phyloP scores from a whole-genome alignment of 2,329 filamentous ascomycete species.

The Alternaria triticimaculans region DNA sequence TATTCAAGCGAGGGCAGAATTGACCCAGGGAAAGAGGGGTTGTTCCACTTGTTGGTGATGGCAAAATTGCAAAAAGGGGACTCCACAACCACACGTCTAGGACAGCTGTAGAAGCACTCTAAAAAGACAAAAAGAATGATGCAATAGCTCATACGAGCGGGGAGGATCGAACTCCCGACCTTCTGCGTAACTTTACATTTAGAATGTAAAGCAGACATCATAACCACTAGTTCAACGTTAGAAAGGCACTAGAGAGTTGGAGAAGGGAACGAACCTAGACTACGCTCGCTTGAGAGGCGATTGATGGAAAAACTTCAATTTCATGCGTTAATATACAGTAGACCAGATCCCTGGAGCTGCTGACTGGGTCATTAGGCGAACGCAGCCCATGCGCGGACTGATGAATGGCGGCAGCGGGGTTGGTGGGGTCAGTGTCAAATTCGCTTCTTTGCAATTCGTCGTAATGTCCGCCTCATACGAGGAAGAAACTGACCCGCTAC shows the following conservation, averaged over 20 bases:
- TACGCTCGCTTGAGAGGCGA: slow-evolving; percentile 14
- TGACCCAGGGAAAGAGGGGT: neutral
- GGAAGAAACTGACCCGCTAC: neutral
- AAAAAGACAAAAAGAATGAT: slow-evolving; percentile 28
- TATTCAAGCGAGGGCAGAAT: neutral
- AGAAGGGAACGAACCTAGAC: slow-evolving; percentile 13
- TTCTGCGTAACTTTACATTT: slow-evolving; percentile 41
- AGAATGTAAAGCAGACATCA: slow-evolving; percentile 49
- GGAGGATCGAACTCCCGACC: slow-evolving; percentile 49
- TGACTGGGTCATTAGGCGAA: neutral
- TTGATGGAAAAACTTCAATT: neutral
- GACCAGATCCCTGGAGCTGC: rapidly evolving
- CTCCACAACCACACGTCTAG: neutral
- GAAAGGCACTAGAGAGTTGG: too few relatives aligned
- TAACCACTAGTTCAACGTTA: slow-evolving; percentile 32
- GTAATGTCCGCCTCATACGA: neutral
- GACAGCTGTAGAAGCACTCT: neutral
- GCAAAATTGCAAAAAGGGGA: neutral
- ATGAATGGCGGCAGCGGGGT: neutral
- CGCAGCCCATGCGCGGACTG: neutral
- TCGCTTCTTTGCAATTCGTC: neutral
- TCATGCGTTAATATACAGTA: rapidly evolving
- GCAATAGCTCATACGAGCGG: slow-evolving; percentile 31
- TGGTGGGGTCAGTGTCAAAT: neutral
- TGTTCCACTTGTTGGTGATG: neutral